phyloP scores from a whole-genome alignment of 2,329 filamentous ascomycete genomes.

The Aotearoamyces nothofagi region DNA sequence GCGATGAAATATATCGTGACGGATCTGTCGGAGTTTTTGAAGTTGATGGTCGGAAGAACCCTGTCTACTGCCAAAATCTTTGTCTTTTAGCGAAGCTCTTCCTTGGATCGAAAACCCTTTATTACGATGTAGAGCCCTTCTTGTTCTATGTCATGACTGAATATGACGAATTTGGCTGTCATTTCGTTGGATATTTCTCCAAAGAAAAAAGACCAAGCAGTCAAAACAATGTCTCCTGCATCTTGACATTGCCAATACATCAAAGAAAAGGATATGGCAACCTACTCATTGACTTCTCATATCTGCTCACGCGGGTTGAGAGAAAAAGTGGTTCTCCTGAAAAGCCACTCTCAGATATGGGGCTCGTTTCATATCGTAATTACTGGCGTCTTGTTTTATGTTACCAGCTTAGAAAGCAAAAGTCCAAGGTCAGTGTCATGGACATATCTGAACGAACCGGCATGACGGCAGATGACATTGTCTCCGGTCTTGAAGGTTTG shows the following conservation, averaged over 20 bases:
- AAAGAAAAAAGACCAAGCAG: constrained; percentile 94
- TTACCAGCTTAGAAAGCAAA: constrained; percentile 59
- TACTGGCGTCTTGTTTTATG: constrained; percentile 91
- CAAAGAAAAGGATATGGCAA: constrained; percentile 96
- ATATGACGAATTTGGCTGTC: constrained; percentile 79
- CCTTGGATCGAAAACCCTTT: constrained; percentile 94
- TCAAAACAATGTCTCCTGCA: constrained; percentile 95
- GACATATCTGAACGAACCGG: constrained; percentile 78
- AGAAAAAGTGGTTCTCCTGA: constrained; percentile 90
- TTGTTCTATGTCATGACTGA: constrained; percentile 96
- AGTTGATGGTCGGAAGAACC: constrained; percentile 91
- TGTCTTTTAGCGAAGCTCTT: constrained; percentile 94
- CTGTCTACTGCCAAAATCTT: constrained; percentile 96
- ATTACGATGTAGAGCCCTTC: constrained; percentile 96
- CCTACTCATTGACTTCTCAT: constrained; percentile 94
- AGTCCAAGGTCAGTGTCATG: constrained; percentile 39
- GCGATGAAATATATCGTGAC: constrained; percentile 93
- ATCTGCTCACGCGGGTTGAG: constrained; percentile 85
- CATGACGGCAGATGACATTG: constrained; percentile 91
- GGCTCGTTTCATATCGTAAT: constrained; percentile 88
- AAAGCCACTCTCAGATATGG: constrained; percentile 96
- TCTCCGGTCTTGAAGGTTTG: constrained; percentile 81
- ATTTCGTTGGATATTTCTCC: constrained; percentile 98
- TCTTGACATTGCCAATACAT: constrained; percentile 88
- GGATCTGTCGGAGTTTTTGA: constrained; percentile 90